Percentiles rank a stretch among this genome's conserved stretches.
Conservation (phyloP, 139 green algal species). For the Raphidocelis subcapitata region DNA sequence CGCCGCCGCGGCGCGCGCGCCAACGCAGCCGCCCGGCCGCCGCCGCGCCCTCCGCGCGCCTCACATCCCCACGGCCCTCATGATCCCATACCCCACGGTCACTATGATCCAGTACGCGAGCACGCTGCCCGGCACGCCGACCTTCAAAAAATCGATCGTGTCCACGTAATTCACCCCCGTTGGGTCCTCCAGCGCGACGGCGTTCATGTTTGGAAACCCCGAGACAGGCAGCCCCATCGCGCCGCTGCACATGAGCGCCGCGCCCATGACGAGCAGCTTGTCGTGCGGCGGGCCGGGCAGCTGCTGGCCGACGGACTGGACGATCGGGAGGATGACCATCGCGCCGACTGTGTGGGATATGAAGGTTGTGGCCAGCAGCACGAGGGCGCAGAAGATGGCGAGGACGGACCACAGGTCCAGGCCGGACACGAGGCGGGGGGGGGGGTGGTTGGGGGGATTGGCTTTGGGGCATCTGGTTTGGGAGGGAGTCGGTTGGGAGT, state of each 20-base stretch:
- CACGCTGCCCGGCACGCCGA: conserved; percentile 54
- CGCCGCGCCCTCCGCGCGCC: too few relatives aligned
- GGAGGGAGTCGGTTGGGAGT: too few relatives aligned
- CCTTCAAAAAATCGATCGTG: conserved; percentile 62
- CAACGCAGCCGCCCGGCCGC: too few relatives aligned
- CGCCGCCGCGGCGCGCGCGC: too few relatives aligned
- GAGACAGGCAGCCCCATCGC: conserved; percentile 75
- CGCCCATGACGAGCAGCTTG: conserved; percentile 71
- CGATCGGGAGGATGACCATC: conserved; percentile 81
- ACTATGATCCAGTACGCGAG: conserved; percentile 61
- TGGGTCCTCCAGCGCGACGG: conserved; percentile 58
- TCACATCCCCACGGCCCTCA: conserved; percentile 54
- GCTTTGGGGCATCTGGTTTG: neutral
- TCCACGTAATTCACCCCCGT: conserved; percentile 54
- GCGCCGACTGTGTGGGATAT: conserved; percentile 74
- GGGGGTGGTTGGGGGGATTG: too few relatives aligned
- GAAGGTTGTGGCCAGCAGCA: conserved; percentile 68
- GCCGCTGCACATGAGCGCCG: conserved; percentile 71
- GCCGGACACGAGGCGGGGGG: conserved; percentile 13
- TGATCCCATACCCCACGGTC: conserved; percentile 58
- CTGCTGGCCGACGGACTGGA: conserved; percentile 58
- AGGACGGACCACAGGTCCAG: conserved; percentile 43
- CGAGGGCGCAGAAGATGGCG: conserved; percentile 58
- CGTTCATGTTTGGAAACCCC: conserved; percentile 82
- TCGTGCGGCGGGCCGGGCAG: conserved; percentile 49